Base-by-base conservation (phyloP, 176 grass and related monocot genomes). In the Guadua angustifolia region DNA sequence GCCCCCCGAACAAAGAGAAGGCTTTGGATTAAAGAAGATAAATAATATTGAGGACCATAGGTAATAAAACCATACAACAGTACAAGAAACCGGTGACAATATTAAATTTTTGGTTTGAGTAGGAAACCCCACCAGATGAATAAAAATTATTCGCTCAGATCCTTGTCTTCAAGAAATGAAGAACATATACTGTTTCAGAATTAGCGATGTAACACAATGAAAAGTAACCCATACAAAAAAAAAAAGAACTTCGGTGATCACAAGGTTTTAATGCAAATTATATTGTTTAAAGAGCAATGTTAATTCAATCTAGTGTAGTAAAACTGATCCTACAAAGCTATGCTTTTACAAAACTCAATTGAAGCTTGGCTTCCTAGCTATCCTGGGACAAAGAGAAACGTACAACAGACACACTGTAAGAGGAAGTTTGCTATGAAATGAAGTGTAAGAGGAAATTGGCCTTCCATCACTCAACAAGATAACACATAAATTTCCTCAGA, bases 1-100 rank as follows among this genome's bases (percentile, higher is more conserved):
- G 8, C 5, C 7, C 35, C 51, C 7, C 59, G n/a, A n/a, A 32
- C 42, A 47, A 79, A 66, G 18, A 51, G 15, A 44, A 79, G 1
- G n/a, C 6, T 29, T 71, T 35, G 29, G 9, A 33, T 56, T 43
- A 68, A 18, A 55, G 67, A 18, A 66, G 22, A 52, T 26, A 4
- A 14, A 59, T 38, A 57, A 26, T 46, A 85, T 72, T 9, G 21
- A 58, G 50, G 3, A 58, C 42, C n/a, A 42, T 17, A 49, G 49
- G 14, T 29, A 61, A 79, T 43, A 5, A 24, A 80, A 52, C 29
- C 32, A 86, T 24, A 79, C 19, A 79, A 26, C 53, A 79, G 32
- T 49, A 65, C 33, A 69, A 14, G 13, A 65, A 51, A 66, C 38
- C 14, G 18, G 22, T 8, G 4, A 33, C 11, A 73, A 38, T 42